phyloP scores from a whole-genome alignment of 1,284 basidiomycete genomes.

The Malassezia nana region DNA sequence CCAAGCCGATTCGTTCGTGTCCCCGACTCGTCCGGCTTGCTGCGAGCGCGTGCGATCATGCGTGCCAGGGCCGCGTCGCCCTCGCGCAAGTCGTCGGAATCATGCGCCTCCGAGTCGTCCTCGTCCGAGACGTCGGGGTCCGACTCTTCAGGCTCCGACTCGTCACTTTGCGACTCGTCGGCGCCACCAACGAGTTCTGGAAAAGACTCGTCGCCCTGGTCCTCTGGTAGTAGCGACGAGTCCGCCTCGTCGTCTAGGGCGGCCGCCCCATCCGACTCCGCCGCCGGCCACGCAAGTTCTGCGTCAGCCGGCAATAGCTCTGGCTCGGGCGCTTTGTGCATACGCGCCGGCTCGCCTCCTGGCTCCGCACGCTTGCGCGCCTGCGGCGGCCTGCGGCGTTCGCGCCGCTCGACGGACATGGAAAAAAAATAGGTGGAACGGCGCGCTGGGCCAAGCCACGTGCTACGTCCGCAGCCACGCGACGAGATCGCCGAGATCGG shows the following conservation, averaged over 20 bases:
- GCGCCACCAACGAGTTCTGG: constrained; percentile 52
- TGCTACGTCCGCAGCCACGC: constrained; percentile 23
- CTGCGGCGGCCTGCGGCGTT: not conserved
- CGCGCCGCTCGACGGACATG: constrained; percentile 3
- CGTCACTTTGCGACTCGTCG: constrained; percentile 47
- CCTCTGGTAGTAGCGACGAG: not conserved
- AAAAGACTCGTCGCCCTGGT: constrained; percentile 49
- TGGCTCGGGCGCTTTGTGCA: not conserved
- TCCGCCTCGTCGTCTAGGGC: constrained; percentile 31
- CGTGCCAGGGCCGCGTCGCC: constrained; percentile 35
- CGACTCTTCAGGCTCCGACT: constrained; percentile 43
- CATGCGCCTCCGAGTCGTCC: constrained; percentile 10
- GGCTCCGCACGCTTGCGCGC: constrained; percentile 16
- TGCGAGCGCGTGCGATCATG: constrained; percentile 43
- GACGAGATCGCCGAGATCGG: constrained; percentile 17
- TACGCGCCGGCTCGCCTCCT: constrained; percentile 4
- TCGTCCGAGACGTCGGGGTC: constrained; percentile 28
- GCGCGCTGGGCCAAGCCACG: not conserved
- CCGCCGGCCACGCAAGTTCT: constrained; percentile 10
- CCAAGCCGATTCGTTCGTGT: constrained; percentile 37
- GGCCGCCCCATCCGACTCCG: constrained; percentile 14
- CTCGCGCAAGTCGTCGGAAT: constrained; percentile 26
- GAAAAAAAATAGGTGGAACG: not conserved
- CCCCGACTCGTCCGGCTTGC: constrained; percentile 49
- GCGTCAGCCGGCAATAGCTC: not conserved